A percentile compares a stretch with the other conserved stretches of the same genome.
Evolutionary conservation across 2,329 filamentous ascomycete genomes (phyloP).

Genomic region (Metarhizium anisopliae): DNA sequence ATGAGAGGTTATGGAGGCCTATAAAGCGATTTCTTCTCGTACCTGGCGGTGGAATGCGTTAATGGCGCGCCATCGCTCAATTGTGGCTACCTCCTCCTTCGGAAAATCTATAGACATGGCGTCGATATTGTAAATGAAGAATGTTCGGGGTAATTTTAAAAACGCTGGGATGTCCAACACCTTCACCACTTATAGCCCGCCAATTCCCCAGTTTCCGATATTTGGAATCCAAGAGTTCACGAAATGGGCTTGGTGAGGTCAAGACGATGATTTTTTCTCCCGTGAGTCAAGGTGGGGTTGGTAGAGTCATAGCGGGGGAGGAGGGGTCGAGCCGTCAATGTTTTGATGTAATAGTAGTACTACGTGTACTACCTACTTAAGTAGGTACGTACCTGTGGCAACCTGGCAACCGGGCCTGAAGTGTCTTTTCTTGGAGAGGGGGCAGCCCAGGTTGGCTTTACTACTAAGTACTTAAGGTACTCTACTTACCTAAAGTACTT

Average conservation of each 20-base stretch:
- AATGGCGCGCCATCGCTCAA: slow-evolving; percentile 84
- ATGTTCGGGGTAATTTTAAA: background rate
- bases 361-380: background rate
- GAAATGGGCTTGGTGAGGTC: too few species aligned
- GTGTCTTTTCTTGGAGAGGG: too few species aligned
- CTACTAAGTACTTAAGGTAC: too few species aligned
- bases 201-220: background rate
- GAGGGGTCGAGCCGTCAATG: too few species aligned
- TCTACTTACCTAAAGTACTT: too few species aligned
- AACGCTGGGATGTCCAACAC: background rate
- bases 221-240: too few species aligned
- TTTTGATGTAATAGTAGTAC: too few species aligned
- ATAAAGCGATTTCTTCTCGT: slow-evolving; percentile 8
- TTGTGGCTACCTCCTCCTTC: slow-evolving; percentile 77
- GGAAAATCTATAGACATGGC: slow-evolving; percentile 85
- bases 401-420: background rate
- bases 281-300: slow-evolving; percentile 3
- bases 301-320: background rate
- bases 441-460: too few species aligned
- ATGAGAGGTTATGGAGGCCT: background rate
- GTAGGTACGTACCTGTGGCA: background rate
- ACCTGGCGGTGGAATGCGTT: slow-evolving; percentile 84
- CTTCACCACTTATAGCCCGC: background rate
- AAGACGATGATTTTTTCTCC: background rate
- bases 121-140: background rate